Evolutionary conservation across 1,284 basidiomycete genomes (phyloP).

Genomic region (Thecaphora thlaspeos): DNA sequence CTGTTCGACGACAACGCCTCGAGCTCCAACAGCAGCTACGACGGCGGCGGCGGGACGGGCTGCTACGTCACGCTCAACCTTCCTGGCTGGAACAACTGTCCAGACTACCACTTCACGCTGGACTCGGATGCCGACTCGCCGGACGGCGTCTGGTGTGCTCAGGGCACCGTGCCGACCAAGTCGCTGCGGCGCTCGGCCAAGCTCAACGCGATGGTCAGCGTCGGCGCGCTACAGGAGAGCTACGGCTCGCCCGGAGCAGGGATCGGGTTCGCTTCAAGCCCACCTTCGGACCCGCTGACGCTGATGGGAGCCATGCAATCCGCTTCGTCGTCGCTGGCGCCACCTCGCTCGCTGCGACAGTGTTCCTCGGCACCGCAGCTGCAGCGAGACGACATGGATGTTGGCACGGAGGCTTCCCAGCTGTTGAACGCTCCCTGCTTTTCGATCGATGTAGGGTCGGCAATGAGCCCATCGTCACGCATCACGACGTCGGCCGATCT

Average conservation of each 20-base stretch:
- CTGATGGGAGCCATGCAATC: not conserved
- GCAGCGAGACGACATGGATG: slow-evolving; percentile 25
- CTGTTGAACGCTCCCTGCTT: slow-evolving; percentile 3
- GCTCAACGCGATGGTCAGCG: slow-evolving; percentile 12
- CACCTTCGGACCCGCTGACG: not conserved
- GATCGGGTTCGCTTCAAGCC: not conserved
- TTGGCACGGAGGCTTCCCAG: slow-evolving; percentile 6
- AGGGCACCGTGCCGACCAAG: slow-evolving; percentile 10
- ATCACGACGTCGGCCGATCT: not conserved
- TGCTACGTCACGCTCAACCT: slow-evolving; percentile 20
- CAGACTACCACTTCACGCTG: slow-evolving; percentile 7
- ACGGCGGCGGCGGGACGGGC: not conserved
- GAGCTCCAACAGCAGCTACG: slow-evolving; percentile 21
- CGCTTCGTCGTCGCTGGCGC: not conserved
- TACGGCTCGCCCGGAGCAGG: slow-evolving; percentile 17
- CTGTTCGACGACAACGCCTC: slow-evolving; percentile 27
- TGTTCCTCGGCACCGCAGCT: slow-evolving; percentile 34
- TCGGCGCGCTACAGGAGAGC: slow-evolving; percentile 9
- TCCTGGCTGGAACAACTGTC: slow-evolving; percentile 35
- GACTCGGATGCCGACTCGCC: slow-evolving; percentile 31
- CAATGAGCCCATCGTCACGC: not conserved
- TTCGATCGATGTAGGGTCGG: not conserved
- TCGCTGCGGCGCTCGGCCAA: slow-evolving; percentile 9
- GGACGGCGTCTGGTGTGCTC: slow-evolving; percentile 27
- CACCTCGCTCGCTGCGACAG: slow-evolving; percentile 20